Evolutionary conservation across 768 basidiomycete species (phyloP).

Genomic region (Pulveroboletus sp.): DNA sequence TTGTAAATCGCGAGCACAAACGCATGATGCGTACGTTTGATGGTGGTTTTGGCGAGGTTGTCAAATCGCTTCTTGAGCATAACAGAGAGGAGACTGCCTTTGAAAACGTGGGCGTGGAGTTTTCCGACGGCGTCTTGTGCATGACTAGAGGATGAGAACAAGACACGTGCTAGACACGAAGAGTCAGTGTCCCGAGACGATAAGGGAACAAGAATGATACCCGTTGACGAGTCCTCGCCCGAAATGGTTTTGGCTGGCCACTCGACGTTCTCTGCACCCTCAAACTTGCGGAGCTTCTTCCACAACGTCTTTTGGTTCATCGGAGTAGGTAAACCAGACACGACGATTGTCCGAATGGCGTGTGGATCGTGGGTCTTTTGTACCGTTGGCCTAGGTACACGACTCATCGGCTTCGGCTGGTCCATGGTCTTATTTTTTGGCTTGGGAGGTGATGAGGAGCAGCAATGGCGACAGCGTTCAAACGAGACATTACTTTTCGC

Average conservation of each 20-base stretch:
- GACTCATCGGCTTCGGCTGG: conserved; percentile 28
- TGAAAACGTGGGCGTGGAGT: conserved; percentile 92
- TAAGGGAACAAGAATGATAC: conserved; percentile 27
- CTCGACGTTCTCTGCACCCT: conserved; percentile 72
- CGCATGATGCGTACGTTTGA: conserved; percentile 20
- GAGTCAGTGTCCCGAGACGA: neutral
- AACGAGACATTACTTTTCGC: conserved; percentile 51
- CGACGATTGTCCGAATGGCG: conserved; percentile 79
- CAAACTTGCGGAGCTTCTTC: conserved; percentile 84
- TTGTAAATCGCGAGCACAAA: neutral
- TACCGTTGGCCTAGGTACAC: conserved; percentile 32
- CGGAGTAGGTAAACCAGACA: conserved; percentile 66
- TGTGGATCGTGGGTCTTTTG: conserved; percentile 58
- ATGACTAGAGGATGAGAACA: conserved; percentile 65
- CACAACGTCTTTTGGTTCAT: conserved; percentile 68
- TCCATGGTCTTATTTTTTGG: conserved; percentile 40
- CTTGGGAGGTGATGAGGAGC: conserved; percentile 24
- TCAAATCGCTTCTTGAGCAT: conserved; percentile 86
- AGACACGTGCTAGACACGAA: conserved; percentile 55
- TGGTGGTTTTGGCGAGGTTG: conserved; percentile 48
- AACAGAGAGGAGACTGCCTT: conserved; percentile 82
- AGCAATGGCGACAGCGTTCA: neutral
- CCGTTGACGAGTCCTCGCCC: conserved; percentile 52
- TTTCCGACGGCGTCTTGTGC: conserved; percentile 74
- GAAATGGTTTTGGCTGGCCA: conserved; percentile 53